Evolutionary conservation across 768 basidiomycete genomes (phyloP).

Genomic region (Pleurotus pulmonarius): DNA sequence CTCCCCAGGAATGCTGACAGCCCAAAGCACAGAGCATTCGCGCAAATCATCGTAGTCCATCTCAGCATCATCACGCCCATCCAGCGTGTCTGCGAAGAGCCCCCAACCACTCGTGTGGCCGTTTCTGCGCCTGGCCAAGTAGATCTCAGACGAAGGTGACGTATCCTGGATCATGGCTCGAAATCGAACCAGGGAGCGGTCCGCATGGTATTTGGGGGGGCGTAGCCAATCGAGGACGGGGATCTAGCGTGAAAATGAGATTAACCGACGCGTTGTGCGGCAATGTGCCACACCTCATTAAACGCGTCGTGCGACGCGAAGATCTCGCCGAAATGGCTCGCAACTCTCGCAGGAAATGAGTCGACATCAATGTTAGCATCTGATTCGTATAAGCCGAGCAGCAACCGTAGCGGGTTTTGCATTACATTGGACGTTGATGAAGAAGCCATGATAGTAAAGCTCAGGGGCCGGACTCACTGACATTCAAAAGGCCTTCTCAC

Average conservation of each 20-base stretch:
- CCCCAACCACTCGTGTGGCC: conserved; percentile 76
- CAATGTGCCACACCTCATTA: conserved; percentile 26
- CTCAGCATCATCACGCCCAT: conserved; percentile 20
- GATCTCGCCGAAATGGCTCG: conserved; percentile 40
- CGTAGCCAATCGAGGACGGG: conserved; percentile 44
- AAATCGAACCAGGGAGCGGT: conserved; percentile 66
- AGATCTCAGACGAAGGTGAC: conserved; percentile 68
- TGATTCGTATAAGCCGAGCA: conserved; percentile 44
- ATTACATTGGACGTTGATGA: too few relatives aligned
- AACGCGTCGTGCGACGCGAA: conserved; percentile 39
- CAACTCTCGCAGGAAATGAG: conserved; percentile 38
- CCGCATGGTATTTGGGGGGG: conserved; percentile 46
- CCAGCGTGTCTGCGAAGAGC: conserved; percentile 30
- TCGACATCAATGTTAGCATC: conserved; percentile 20
- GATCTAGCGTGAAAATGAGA: conserved; percentile 38
- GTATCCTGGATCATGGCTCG: conserved; percentile 83
- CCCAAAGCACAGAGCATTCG: conserved; percentile 69
- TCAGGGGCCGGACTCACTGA: too few relatives aligned
- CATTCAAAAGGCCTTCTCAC: too few relatives aligned
- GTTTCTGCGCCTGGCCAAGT: conserved; percentile 45
- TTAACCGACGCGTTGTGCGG: not conserved
- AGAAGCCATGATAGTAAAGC: too few relatives aligned
- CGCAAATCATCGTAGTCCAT: conserved; percentile 50
- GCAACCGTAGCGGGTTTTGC: conserved; percentile 36
- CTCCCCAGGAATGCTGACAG: conserved; percentile 69